phyloP scores from a whole-genome alignment of 208 protist genomes.

The Trypanosoma platydactyli region DNA sequence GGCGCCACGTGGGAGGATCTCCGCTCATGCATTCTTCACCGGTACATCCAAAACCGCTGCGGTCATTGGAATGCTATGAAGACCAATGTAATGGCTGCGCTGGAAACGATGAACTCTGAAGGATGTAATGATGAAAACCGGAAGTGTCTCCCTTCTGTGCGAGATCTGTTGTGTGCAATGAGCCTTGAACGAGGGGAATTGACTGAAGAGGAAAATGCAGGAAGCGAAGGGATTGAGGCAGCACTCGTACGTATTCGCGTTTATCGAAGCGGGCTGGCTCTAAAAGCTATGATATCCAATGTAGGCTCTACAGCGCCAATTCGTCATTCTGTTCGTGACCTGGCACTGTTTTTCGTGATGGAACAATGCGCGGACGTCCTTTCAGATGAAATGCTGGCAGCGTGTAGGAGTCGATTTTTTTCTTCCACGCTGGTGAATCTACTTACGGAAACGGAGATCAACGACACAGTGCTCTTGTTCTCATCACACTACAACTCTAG shows the following conservation, averaged over 20 bases:
- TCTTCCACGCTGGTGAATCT: constrained; percentile 7
- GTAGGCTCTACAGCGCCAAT: not conserved
- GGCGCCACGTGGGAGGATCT: constrained; percentile 28
- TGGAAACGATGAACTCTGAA: constrained; percentile 29
- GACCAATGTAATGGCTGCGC: constrained; percentile 36
- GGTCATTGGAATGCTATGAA: constrained; percentile 66
- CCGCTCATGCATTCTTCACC: constrained; percentile 47
- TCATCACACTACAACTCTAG: constrained; percentile 20
- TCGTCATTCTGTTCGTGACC: constrained; percentile 30
- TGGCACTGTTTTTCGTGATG: constrained; percentile 71
- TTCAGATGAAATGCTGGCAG: constrained; percentile 28
- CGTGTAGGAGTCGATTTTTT: constrained; percentile 20
- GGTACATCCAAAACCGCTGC: constrained; percentile 84
- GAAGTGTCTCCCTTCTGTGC: constrained; percentile 8
- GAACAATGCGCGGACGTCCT: constrained; percentile 77
- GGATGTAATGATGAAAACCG: not conserved
- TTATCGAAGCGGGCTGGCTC: constrained; percentile 43
- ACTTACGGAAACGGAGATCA: constrained; percentile 23
- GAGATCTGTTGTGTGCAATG: constrained; percentile 22
- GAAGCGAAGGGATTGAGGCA: constrained; percentile 20
- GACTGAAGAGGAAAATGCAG: not conserved
- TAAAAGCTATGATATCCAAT: constrained; percentile 21
- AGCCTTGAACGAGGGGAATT: not conserved
- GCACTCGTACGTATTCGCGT: constrained; percentile 49
- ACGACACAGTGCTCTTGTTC: constrained; percentile 16